A percentile compares a stretch with the other conserved stretches of the same genome.
phyloP scores from a whole-genome alignment of 306 rosid genomes.

The Acacia acuminata region DNA sequence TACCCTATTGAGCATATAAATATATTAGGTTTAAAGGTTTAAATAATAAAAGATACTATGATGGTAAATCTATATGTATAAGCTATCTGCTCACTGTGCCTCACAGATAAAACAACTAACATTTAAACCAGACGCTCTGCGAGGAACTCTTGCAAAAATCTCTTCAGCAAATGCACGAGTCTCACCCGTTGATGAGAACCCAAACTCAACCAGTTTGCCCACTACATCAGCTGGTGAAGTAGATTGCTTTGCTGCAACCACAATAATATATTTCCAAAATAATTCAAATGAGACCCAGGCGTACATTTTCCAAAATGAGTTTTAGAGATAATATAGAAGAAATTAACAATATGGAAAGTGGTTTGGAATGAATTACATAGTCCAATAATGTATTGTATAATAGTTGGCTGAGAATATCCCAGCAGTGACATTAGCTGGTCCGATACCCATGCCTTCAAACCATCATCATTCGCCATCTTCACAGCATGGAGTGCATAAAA shows the following conservation, averaged over 20 bases:
- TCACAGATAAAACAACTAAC: slow-evolving; percentile 43
- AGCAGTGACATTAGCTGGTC: slow-evolving; percentile 70
- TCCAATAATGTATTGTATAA: slow-evolving; percentile 80
- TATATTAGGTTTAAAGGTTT: neutral
- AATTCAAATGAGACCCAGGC: neutral
- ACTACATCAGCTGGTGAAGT: slow-evolving; percentile 66
- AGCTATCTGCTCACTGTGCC: slow-evolving; percentile 1
- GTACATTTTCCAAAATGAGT: slow-evolving; percentile 17
- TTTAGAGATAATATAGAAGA: slow-evolving; percentile 12
- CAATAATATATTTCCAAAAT: slow-evolving; percentile 25
- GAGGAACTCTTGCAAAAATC: slow-evolving; percentile 71
- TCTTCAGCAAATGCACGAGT: slow-evolving; percentile 73
- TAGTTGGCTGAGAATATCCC: slow-evolving; percentile 77
- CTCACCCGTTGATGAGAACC: slow-evolving; percentile 53
- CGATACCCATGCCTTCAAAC: slow-evolving; percentile 79
- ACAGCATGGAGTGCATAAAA: slow-evolving; percentile 31
- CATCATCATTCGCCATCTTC: slow-evolving; percentile 62
- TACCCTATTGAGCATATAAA: no score
- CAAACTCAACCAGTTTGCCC: slow-evolving; percentile 60
- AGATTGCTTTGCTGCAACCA: slow-evolving; percentile 77
- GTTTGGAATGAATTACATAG: slow-evolving; percentile 49
- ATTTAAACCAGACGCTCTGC: slow-evolving; percentile 54
- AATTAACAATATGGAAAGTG: neutral
- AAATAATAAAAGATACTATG: slow-evolving; percentile 8
- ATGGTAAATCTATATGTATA: neutral